Evolutionary conservation across 2,329 filamentous ascomycete species (phyloP).

Genomic region (Cladobotryum mycophilum): DNA sequence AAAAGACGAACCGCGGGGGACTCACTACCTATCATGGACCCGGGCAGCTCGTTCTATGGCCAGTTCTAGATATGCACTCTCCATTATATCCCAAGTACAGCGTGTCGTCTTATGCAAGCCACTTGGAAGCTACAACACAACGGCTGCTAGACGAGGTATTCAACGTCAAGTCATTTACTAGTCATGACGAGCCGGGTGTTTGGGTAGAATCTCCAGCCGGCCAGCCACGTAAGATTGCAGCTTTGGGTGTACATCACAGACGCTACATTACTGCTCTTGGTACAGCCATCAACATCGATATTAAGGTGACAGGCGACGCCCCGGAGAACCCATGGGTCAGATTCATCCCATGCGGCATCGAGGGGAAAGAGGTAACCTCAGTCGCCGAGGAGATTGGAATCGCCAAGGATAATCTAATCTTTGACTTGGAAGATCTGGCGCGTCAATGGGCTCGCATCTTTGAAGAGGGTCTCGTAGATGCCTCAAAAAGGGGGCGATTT

Average conservation of each 20-base stretch:
- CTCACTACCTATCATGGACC: slow-evolving; percentile 94
- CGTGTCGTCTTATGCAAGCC: slow-evolving; percentile 68
- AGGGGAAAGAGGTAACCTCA: slow-evolving; percentile 73
- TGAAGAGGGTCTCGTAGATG: slow-evolving; percentile 27
- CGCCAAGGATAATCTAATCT: slow-evolving; percentile 10
- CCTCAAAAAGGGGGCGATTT: slow-evolving; percentile 17
- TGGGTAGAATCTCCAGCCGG: slow-evolving; percentile 50
- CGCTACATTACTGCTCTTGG: slow-evolving; percentile 80
- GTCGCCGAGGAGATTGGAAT: slow-evolving; percentile 48
- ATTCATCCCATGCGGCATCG: slow-evolving; percentile 86
- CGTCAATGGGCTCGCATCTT: slow-evolving; percentile 28
- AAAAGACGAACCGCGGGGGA: slow-evolving; percentile 73
- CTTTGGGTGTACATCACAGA: slow-evolving; percentile 84
- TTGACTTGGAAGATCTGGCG: slow-evolving; percentile 25
- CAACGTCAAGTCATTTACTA: slow-evolving; percentile 50
- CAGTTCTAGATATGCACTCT: slow-evolving; percentile 72
- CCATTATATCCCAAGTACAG: slow-evolving; percentile 50
- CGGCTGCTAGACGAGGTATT: slow-evolving; percentile 51
- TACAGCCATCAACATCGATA: slow-evolving; percentile 70
- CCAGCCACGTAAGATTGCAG: slow-evolving; percentile 67
- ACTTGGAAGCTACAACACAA: slow-evolving; percentile 73
- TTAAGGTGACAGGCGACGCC: slow-evolving; percentile 41
- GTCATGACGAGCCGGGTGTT: slow-evolving; percentile 77
- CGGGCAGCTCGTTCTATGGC: slow-evolving; percentile 88
- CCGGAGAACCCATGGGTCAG: slow-evolving; percentile 51